Base-by-base conservation (phyloP, 148 eudicot genomes). In the Linanthus parryae region DNA sequence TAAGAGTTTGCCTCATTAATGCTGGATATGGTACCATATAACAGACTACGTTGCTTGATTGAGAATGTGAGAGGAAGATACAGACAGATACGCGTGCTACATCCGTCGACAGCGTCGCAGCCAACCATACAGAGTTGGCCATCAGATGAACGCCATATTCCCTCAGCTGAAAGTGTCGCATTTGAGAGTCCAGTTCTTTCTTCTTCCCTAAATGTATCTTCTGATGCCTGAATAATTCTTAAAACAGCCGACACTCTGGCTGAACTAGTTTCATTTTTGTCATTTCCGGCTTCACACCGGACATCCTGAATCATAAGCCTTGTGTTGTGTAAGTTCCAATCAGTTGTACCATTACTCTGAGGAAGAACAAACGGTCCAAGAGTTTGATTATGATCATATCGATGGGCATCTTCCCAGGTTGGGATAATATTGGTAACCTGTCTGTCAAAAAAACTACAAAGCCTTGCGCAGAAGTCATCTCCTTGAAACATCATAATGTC, bases 111-210 rank as follows among this genome's bases (percentile, higher is more conserved):
- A 27, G 35, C 5, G 2, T 11, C 12, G 29, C n/a, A 48, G 17
- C 35, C 21, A 28, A 48, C 52, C 52, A 48, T 48, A 21, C 52
- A 48, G 20, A 48, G 52, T 35, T 27, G 35, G 13, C 52, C 52
- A 16, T 15, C 4, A 7, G 36, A 48, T 2, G 52, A 27, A 16
- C 31, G 10, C 52, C 52, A 48, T 2, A 16, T 48, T 27, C 35
- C 52, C 22, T 48, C 52, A 0, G 35, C 52, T 15, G 35, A 16
- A 7, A 48, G 52, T 27, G 22, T 48, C 5, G 2, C 9, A 7
- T 22, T 14, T 1, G 52, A 28, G 20, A 48, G 52, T 2, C 52
- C 52, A 7, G 35, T 48, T 17, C 52, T 48, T 13, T 27, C n/a
- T 3, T 15, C 21, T 16, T 5, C 35, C 35, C 34, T 16, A 17